These are phyloP conservation scores for Bryum argenteum DNA, from an alignment of 225 moss, liverwort and hornwort genomes.

Conservation along the genomic window DNA sequence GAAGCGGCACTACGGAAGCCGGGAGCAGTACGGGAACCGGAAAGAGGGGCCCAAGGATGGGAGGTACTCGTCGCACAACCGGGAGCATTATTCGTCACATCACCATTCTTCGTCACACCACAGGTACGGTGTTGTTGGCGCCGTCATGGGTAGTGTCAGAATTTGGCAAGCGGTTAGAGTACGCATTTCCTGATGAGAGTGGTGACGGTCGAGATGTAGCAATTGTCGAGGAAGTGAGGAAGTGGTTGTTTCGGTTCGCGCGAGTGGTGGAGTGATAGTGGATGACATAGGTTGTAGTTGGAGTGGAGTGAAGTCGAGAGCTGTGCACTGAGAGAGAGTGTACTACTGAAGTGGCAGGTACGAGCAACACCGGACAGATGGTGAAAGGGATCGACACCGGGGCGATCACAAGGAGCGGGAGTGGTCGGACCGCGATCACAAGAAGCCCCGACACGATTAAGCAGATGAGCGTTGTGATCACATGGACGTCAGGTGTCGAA, in stretches of 20 bases:
- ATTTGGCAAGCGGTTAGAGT: no score
- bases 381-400: slow-evolving; percentile 59
- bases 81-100: slow-evolving; percentile 61
- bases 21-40: slow-evolving; percentile 60
- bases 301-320: no score
- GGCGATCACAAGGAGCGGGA: slow-evolving; percentile 63
- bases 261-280: no score
- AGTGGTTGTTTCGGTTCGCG: no score
- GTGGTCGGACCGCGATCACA: slow-evolving; percentile 64
- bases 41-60: slow-evolving; percentile 55
- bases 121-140: slow-evolving; percentile 35
- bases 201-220: no score
- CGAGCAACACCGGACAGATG: slow-evolving; percentile 55
- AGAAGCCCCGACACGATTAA: slow-evolving; percentile 62
- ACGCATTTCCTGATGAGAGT: no score
- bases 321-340: no score
- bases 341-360: slow-evolving; percentile 37
- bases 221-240: no score
- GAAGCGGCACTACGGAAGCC: slow-evolving; percentile 58
- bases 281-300: no score
- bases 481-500: slow-evolving; percentile 20
- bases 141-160: no score
- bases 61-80: slow-evolving; percentile 50
- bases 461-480: slow-evolving; percentile 6
- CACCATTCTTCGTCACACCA: slow-evolving; percentile 59